Percentiles rank a stretch among this genome's conserved stretches.
Conservation (phyloP, 768 basidiomycete genomes). For the Mycena vulgaris region DNA sequence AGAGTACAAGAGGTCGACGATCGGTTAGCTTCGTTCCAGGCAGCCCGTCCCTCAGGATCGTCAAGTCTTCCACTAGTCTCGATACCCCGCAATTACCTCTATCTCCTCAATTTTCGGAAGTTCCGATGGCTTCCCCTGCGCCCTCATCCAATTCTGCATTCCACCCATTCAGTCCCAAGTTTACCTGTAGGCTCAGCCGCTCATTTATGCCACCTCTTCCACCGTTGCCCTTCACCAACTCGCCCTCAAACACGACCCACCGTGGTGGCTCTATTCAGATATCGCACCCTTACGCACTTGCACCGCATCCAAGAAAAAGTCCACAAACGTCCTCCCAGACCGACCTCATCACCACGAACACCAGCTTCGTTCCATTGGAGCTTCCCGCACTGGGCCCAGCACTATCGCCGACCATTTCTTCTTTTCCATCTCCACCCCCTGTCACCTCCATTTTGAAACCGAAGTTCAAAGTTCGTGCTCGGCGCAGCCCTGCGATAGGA, state of each 20-base stretch:
- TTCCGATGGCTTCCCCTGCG: constrained; percentile 9
- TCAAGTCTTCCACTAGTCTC: constrained; percentile 32
- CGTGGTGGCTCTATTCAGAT: constrained; percentile 39
- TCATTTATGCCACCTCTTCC: constrained; percentile 35
- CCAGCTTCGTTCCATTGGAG: constrained; percentile 14
- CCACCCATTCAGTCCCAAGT: constrained; percentile 26
- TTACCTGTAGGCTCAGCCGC: constrained; percentile 30
- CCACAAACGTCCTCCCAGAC: constrained; percentile 21
- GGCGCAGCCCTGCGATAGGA: constrained; percentile 55
- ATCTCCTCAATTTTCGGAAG: constrained; percentile 30
- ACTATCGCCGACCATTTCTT: constrained; percentile 30
- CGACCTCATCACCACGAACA: background rate
- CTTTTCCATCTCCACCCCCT: constrained; percentile 27
- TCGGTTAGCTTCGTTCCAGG: constrained; percentile 37
- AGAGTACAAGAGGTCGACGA: constrained; percentile 40
- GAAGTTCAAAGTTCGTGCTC: constrained; percentile 43
- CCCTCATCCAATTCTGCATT: constrained; percentile 20
- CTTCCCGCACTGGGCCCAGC: constrained; percentile 3
- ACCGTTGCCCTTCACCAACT: constrained; percentile 28
- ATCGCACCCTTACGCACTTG: constrained; percentile 50
- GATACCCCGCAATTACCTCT: constrained; percentile 39
- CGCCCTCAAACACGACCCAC: constrained; percentile 9
- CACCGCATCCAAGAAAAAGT: constrained; percentile 36
- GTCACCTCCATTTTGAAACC: constrained; percentile 26
- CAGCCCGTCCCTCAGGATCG: constrained; percentile 44